Evolutionary conservation across 2,329 filamentous ascomycete genomes (phyloP).

Genomic region (Lachnum nothofagi): DNA sequence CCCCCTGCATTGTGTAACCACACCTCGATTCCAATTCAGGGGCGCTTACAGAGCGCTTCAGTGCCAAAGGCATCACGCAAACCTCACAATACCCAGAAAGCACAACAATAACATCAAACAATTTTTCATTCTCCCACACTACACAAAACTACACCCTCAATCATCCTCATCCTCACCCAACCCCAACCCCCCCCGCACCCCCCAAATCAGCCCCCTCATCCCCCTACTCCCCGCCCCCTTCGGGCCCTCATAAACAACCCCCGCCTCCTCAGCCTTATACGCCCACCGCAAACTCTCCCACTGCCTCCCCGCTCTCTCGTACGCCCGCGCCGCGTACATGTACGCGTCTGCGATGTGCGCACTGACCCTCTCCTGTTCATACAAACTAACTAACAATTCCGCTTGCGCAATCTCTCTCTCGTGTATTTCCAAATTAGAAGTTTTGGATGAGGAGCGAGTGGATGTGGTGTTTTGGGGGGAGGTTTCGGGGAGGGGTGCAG

Average conservation of each 20-base stretch:
- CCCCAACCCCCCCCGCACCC: neutral
- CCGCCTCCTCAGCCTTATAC: conserved; percentile 9
- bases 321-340: conserved; percentile 36
- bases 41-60: no score
- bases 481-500: no score
- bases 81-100: no score
- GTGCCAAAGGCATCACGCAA: no score
- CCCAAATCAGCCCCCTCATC: conserved; percentile 6
- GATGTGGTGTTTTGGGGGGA: conserved; percentile 9
- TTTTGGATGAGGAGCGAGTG: no score
- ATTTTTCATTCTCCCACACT: no score
- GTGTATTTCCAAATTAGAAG: no score
- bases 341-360: conserved; percentile 32
- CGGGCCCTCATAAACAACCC: conserved; percentile 8
- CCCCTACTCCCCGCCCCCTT: neutral
- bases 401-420: conserved; percentile 33
- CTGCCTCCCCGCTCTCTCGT: conserved; percentile 31
- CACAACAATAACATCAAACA: no score
- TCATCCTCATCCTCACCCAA: conserved; percentile 3
- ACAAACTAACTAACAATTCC: conserved; percentile 35
- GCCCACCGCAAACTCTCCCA: conserved; percentile 9
- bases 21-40: no score
- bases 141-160: no score
- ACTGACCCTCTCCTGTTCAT: conserved; percentile 34
- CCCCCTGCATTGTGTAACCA: no score